These are phyloP conservation scores for Penicillium cataractarum DNA, from an alignment of 495 filamentous ascomycete species.

Conservation along the genomic window DNA sequence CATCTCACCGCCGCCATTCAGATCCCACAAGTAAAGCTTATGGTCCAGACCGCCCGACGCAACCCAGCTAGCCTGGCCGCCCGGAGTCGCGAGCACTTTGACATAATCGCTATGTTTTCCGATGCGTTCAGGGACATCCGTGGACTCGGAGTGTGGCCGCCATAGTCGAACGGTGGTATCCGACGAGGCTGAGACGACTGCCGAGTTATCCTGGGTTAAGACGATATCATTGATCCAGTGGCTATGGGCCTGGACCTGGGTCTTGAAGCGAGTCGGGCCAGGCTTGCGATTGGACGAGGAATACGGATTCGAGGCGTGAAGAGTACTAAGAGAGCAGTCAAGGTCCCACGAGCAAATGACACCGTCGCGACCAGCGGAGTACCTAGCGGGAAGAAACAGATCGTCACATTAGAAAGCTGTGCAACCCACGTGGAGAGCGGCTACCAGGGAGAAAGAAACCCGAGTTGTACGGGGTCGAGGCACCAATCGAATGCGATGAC, in stretches of 20 bases:
- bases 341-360: slow-evolving; percentile 96
- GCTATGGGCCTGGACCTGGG: slow-evolving; percentile 95
- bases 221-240: slow-evolving; percentile 98
- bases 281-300: slow-evolving; percentile 35
- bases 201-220: slow-evolving; percentile 79
- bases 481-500: not conserved
- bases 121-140: slow-evolving; percentile 73
- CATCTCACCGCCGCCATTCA: slow-evolving; percentile 81
- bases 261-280: slow-evolving; percentile 68
- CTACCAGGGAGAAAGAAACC: not conserved
- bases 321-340: slow-evolving; percentile 51
- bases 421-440: slow-evolving; percentile 19
- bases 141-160: slow-evolving; percentile 78
- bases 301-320: slow-evolving; percentile 39
- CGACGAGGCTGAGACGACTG: slow-evolving; percentile 91
- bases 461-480: not conserved
- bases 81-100: slow-evolving; percentile 85
- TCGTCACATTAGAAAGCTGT: slow-evolving; percentile 29
- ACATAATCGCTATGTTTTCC: slow-evolving; percentile 96
- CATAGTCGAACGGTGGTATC: slow-evolving; percentile 94
- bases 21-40: slow-evolving; percentile 90
- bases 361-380: slow-evolving; percentile 94
- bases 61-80: slow-evolving; percentile 76
- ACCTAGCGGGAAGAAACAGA: slow-evolving; percentile 55
- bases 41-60: slow-evolving; percentile 95